Evolutionary conservation across 345 rosid species (phyloP), one percentile per base, ranked within the genome.

Genomic region (Populus tremula): DNA sequence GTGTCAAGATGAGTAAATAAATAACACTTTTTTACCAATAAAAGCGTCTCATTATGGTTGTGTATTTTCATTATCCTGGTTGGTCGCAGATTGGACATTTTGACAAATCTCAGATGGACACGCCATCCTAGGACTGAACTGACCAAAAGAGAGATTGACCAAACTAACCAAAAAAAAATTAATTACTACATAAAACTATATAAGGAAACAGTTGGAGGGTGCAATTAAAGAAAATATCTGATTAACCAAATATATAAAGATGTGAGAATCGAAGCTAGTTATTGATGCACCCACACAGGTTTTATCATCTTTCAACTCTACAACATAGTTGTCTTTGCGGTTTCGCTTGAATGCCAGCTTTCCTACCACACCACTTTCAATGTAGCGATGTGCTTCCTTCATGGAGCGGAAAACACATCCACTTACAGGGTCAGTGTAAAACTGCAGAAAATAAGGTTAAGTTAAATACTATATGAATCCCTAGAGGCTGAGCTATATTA

Each of bases 351-450:
- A 82, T 3, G 95, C 94, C 79, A 84, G 84, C 80, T 71, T 84
- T 77, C 98, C 93, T 56, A 85, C 45, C 43, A 82, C 81, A 3
- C 95, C 98, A 50, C 93, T 93, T 69, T 87, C 85, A 81, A 91
- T 82, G 87, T 90, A 95, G 41, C 92, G 89, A 83, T 78, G 84
- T 16, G 91, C 98, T 65, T 86, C 94, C 86, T 78, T 95, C 90
- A 93, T 88, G 31, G 99, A 95, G 59, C 89, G 93, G 82, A 95
- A 93, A 74, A 88, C 81, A 85, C 85, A 93, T 78, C 87, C 95
- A 85, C 89, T 90, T 49, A 81, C 86, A 82, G 98, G 97, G 85
- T 91, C 97, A 53, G 82, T 88, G 90, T 93, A 95, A 76, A 72
- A 88, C 97, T 95, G 93, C 84, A 83, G 47, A 81, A 80, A 75